These are phyloP conservation scores for Rhodosporidiobolus odoratus DNA, from an alignment of 768 basidiomycete genomes.

Conservation along the genomic window DNA sequence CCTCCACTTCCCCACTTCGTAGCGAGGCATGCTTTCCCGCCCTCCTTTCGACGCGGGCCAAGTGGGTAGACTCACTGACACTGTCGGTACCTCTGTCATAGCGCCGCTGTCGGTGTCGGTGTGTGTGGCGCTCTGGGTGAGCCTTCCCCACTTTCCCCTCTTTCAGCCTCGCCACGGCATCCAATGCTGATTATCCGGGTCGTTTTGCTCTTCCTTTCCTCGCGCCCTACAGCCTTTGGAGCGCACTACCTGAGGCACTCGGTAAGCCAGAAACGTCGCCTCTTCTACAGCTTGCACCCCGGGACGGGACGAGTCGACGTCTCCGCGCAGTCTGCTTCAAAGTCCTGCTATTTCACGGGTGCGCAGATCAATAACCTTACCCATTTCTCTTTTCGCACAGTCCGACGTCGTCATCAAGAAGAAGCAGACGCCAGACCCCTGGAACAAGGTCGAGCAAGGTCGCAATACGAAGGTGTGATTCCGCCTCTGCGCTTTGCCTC, in stretches of 20 bases:
- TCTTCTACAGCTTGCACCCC: too few species aligned
- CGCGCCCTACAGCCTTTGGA: conserved; percentile 4
- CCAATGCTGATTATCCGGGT: neutral
- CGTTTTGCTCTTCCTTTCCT: neutral
- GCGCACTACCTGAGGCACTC: conserved; percentile 17
- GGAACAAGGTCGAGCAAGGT: conserved; percentile 16
- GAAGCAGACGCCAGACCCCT: conserved; percentile 5
- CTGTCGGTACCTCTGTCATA: neutral
- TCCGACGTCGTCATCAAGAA: conserved; percentile 20
- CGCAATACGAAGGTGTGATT: conserved; percentile 19
- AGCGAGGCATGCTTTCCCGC: neutral
- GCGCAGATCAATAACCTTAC: conserved; percentile 3
- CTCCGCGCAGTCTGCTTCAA: too few species aligned
- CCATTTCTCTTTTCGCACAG: neutral
- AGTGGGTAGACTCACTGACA: neutral
- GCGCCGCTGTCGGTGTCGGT: conserved; percentile 17
- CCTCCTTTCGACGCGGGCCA: neutral
- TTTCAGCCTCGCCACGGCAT: neutral
- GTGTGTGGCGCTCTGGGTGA: conserved; percentile 4
- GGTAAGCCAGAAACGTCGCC: neutral
- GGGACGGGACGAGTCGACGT: too few species aligned
- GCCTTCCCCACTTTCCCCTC: neutral
- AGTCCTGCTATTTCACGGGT: too few species aligned
- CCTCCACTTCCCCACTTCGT: neutral
- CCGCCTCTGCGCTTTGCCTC: neutral